These are phyloP conservation scores for Arthrobotrys musiformis DNA, from an alignment of 2,329 filamentous ascomycete genomes.

Conservation along the genomic window DNA sequence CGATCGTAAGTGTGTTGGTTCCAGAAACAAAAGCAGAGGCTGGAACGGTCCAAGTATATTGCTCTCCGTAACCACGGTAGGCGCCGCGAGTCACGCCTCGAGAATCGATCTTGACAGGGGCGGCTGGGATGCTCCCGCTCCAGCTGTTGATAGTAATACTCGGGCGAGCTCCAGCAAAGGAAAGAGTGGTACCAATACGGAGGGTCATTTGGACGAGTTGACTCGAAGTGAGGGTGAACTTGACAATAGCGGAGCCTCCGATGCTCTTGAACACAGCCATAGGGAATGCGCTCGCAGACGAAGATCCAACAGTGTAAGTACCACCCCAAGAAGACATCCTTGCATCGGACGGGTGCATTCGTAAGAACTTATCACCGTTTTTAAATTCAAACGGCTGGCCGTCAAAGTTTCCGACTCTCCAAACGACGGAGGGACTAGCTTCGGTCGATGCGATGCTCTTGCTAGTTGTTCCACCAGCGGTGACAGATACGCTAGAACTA, in stretches of 20 bases:
- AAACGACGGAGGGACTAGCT: constrained; percentile 67
- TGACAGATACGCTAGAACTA: constrained; percentile 66
- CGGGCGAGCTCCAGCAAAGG: constrained; percentile 71
- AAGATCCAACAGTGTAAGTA: constrained; percentile 72
- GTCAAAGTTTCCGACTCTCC: constrained; percentile 74
- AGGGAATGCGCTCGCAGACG: constrained; percentile 68
- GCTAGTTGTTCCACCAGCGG: constrained; percentile 66
- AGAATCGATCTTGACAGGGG: constrained; percentile 73
- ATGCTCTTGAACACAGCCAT: constrained; percentile 72
- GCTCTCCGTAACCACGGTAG: constrained; percentile 72
- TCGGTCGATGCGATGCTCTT: constrained; percentile 68
- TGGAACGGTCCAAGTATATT: constrained; percentile 73
- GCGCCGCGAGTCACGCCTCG: constrained; percentile 74
- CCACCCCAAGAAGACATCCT: constrained; percentile 73
- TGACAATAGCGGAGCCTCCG: constrained; percentile 42
- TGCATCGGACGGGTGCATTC: constrained; percentile 75
- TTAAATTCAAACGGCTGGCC: constrained; percentile 73
- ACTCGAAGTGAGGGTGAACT: constrained; percentile 44
- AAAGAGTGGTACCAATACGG: constrained; percentile 73
- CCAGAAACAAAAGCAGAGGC: constrained; percentile 71
- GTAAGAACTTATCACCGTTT: constrained; percentile 74
- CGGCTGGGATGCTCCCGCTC: constrained; percentile 61
- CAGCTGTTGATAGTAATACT: constrained; percentile 70
- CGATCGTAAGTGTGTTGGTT: constrained; percentile 73
- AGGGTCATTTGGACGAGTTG: constrained; percentile 66